Conservation (phyloP, 78 protist genomes). For the Dictyostelium firmibasis region DNA sequence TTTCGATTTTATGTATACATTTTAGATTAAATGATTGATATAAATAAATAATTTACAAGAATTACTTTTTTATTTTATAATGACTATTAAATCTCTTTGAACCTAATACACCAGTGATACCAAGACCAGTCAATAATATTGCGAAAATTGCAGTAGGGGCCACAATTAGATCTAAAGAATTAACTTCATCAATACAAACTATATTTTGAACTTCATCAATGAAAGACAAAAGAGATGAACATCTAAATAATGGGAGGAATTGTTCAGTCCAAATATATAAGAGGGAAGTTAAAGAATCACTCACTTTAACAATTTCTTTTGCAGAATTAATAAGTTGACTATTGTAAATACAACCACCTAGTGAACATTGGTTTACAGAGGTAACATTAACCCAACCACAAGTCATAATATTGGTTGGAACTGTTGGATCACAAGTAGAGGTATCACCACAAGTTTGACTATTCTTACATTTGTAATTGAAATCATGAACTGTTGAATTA, state of each 20-base stretch:
- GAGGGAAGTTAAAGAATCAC: not conserved
- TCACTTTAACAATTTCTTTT: not conserved
- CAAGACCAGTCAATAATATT: constrained; percentile 8
- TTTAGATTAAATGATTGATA: too few relatives aligned
- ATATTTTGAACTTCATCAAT: constrained; percentile 13
- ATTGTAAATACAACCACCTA: not conserved
- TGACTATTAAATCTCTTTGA: constrained; percentile 11
- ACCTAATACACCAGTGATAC: constrained; percentile 31
- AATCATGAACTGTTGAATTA: not conserved
- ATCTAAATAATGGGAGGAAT: constrained; percentile 16
- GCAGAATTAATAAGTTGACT: not conserved
- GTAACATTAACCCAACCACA: not conserved
- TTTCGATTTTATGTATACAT: not conserved
- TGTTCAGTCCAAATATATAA: not conserved
- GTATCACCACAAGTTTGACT: not conserved
- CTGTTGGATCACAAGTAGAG: not conserved
- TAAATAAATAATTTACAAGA: too few relatives aligned
- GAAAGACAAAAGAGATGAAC: constrained; percentile 31
- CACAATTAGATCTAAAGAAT: not conserved
- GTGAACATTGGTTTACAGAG: not conserved
- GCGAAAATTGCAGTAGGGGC: constrained; percentile 40
- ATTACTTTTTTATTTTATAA: too few relatives aligned
- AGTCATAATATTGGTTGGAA: not conserved
- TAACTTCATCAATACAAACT: constrained; percentile 48
- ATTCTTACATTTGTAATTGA: not conserved